Base-by-base conservation (phyloP, 441 rosid genomes). In the Syzygium malaccense region DNA sequence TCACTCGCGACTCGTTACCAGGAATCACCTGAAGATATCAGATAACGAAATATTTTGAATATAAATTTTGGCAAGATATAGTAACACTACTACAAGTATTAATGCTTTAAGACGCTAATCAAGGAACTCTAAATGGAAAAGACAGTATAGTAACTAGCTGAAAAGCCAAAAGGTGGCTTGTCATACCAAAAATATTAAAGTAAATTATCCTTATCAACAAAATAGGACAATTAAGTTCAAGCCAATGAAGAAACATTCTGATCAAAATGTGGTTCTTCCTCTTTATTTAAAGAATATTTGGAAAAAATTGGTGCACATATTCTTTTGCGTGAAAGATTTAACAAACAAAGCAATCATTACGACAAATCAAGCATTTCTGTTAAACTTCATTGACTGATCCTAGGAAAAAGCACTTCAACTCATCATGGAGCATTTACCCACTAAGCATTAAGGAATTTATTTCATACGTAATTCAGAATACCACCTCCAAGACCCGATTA, bases 1-100 rank as follows among this genome's bases (percentile, higher is more conserved):
- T 98, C 75, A 98, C 99, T 86, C 98, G 92, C 88, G 99, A 93
- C 93, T 98, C 99, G 88, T 98, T 98, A 87, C 99, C 99, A 85
- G 99, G 99, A 92, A 98, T 98, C 79, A 98, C 99, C 99, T 97
- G 88, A 85, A 93, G 83, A 91, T 89, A 80, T 58, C 62, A 90
- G 89, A 80, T 66, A 68, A 32, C 79, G 23, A 87, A 28, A 53
- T 33, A 85, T 55, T 23, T 9, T 85, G 41, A 30, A 32, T 28
- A 55, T 30, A 32, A 55, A 84, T 23, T 30, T 30, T 30, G 28
- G 57, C 5, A 53, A 85, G 86, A 53, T 56, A 85, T 55, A 85
- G 45, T 85, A 28, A 75, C 75, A 23, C 83, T 25, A 23, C 53
- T 25, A 12, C 53, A 75, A 75, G 83, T 3, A 75, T 75, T 75